A percentile compares a stretch with the other conserved stretches of the same genome.
Conservation (phyloP, 768 basidiomycete genomes). For the Mycena amicta region DNA sequence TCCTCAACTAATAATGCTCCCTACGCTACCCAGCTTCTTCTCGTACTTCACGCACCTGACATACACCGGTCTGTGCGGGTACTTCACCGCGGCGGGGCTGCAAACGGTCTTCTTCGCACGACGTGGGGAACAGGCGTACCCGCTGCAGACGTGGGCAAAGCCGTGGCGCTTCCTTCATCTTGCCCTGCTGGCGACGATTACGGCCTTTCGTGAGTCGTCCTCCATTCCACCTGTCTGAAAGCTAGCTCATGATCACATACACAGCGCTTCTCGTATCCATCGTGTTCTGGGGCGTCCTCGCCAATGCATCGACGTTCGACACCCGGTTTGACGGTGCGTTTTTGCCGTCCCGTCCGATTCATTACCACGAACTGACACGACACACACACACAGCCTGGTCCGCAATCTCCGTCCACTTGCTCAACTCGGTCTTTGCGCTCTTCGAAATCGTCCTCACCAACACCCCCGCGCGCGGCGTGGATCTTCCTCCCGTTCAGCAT, state of each 20-base stretch:
- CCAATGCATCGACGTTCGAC: conserved; percentile 9
- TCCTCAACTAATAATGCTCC: not conserved
- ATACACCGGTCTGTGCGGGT: conserved; percentile 46
- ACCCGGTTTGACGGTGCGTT: conserved; percentile 10
- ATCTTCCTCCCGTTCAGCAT: conserved; percentile 37
- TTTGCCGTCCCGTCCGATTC: not conserved
- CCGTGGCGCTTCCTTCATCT: conserved; percentile 46
- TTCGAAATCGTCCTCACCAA: conserved; percentile 50
- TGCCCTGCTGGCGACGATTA: conserved; percentile 40
- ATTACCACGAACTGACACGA: too few relatives aligned
- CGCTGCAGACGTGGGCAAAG: conserved; percentile 49
- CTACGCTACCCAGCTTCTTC: conserved; percentile 38
- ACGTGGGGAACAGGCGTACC: conserved; percentile 34
- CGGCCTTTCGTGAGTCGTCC: conserved; percentile 40
- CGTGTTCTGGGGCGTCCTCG: conserved; percentile 24
- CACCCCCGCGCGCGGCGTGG: conserved; percentile 40
- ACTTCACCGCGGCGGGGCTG: conserved; percentile 48
- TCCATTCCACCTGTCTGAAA: not conserved
- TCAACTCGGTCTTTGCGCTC: conserved; percentile 47
- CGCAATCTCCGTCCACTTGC: conserved; percentile 46
- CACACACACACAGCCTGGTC: conserved; percentile 42
- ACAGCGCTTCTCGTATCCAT: conserved; percentile 33
- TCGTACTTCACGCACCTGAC: conserved; percentile 50
- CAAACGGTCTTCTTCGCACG: conserved; percentile 42
- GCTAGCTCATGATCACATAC: conserved; percentile 39